A percentile compares a stretch with the other conserved stretches of the same genome.
Evolutionary conservation across 306 rosid genomes (phyloP).

Genomic region (Sechiopsis laciniata): DNA sequence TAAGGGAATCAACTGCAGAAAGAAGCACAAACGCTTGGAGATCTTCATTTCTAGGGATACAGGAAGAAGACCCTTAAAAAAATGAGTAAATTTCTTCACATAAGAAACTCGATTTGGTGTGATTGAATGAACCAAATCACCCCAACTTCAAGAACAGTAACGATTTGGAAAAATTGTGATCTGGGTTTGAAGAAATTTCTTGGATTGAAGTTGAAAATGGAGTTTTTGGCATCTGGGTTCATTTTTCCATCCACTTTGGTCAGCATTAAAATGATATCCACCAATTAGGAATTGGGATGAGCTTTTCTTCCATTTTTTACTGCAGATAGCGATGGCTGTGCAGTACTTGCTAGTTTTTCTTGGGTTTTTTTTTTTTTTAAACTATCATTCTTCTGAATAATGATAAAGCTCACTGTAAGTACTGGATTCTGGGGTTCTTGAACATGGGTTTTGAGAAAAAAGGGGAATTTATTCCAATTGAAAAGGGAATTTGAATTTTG

Average conservation of each 20-base stretch:
- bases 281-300: slow-evolving; percentile 1
- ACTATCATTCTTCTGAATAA: neutral
- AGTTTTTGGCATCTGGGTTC: slow-evolving; percentile 3
- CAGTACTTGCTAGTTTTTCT: neutral
- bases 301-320: slow-evolving; percentile 14
- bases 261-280: neutral
- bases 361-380: neutral
- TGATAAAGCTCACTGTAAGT: neutral
- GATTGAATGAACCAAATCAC: slow-evolving; percentile 33
- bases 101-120: slow-evolving; percentile 26
- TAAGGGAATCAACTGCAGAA: slow-evolving; percentile 27
- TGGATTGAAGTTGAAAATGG: neutral
- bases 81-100: slow-evolving; percentile 24
- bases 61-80: slow-evolving; percentile 18
- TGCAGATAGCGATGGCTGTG: neutral
- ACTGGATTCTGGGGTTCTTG: neutral
- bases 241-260: neutral
- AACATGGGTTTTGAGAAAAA: neutral
- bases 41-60: slow-evolving; percentile 30
- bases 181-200: neutral
- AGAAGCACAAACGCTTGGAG: slow-evolving; percentile 31
- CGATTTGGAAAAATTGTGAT: slow-evolving; percentile 2
- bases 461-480: too few relatives aligned
- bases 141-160: slow-evolving; percentile 30
- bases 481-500: too few relatives aligned